Conservation (phyloP, 1,139 yeast species). For the Yamadazyma friedrichii region DNA sequence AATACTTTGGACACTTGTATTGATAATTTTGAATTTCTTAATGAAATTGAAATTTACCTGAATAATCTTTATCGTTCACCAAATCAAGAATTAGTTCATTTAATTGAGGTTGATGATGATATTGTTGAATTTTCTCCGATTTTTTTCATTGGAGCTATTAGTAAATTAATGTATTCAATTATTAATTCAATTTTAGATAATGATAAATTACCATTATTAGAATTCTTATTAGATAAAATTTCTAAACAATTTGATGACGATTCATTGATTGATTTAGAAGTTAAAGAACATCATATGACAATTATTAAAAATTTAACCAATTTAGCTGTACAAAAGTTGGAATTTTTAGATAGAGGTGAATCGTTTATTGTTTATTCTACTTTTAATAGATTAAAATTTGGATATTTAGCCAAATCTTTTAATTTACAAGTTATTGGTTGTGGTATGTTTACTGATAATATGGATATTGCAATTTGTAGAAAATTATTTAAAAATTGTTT, state of each 20-base stretch:
- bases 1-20: conserved; percentile 35
- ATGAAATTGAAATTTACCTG: conserved; percentile 37
- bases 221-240: conserved; percentile 27
- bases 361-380: conserved; percentile 45
- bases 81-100: conserved; percentile 20
- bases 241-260: conserved; percentile 22
- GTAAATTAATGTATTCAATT: conserved; percentile 38
- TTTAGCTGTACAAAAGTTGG: conserved; percentile 40
- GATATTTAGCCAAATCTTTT: conserved; percentile 40
- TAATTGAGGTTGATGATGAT: conserved; percentile 30
- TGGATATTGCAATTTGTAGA: conserved; percentile 32
- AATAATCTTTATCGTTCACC: conserved; percentile 23
- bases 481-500: conserved; percentile 38
- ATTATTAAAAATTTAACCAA: conserved; percentile 31
- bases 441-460: conserved; percentile 41
- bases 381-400: conserved; percentile 36
- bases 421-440: conserved; percentile 43
- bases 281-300: conserved; percentile 25
- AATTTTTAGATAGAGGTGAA: conserved; percentile 45
- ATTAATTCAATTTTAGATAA: conserved; percentile 29
- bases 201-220: conserved; percentile 25
- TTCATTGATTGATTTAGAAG: conserved; percentile 16
- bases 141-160: conserved; percentile 42
- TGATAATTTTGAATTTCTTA: conserved; percentile 42
- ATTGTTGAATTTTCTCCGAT: conserved; percentile 40